Evolutionary conservation across 2,329 filamentous ascomycete species (phyloP), one percentile per base, ranked within the genome.

Genomic region (Epicoccum nigrum): DNA sequence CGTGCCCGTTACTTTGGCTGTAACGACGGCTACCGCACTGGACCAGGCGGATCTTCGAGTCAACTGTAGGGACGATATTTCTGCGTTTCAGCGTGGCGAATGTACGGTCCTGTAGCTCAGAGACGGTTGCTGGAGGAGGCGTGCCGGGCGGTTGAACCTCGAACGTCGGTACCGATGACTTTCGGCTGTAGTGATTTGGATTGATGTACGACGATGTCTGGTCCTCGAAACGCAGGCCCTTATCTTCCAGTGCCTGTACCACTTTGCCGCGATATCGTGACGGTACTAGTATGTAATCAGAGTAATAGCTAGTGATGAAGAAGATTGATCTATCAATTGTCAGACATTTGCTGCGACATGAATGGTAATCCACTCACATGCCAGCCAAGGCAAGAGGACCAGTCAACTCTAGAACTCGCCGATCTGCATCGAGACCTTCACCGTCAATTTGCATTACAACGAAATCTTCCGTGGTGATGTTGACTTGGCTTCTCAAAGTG

Each of bases 221-320:
- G 45, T 79, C 86, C 56, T 91, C 88, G 62, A 97, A 92, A 63
- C 88, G 86, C 68, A 97, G 97, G 1, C 92, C 92, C 38, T 88
- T 85, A 15, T 86, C 83, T 53, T 93, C 81, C 4, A 97, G 80
- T 0, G 91, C 88, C 51, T 86, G 81, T 27, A 91, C 85, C 39
- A 97, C 92, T 31, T 86, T 87, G 20, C 83, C 77, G 42, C 88
- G 86, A 65, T 88, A 86, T 68, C 86, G 89, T 45, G 81, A 81
- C 0, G 94, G 92, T 1, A 97, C 91, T 28, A 97, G 82, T 63
- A 99, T 95, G 74, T 96, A 97, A 76, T 99, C 93, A 27, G 90
- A 94, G 75, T 96, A 97, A 75, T 97, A 99, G 25, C 92, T 97
- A 3, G 93, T 97, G 72, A 97, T 96, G 81, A 97, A 97, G 79